Conservation (phyloP, 257 asterid species). For the Misopates orontium region DNA sequence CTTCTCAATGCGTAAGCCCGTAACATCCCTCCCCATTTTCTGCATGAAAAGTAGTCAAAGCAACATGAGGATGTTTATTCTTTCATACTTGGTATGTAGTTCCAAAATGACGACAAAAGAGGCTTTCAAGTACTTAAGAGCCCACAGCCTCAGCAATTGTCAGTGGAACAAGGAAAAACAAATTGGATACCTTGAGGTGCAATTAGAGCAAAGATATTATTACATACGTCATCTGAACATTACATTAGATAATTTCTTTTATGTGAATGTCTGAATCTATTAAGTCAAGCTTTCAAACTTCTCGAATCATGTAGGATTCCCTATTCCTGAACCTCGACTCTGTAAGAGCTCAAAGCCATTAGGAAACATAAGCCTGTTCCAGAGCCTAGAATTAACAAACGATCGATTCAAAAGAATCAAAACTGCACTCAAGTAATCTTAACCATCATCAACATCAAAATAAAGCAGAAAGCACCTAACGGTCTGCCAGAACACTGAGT, state of each 20-base stretch:
- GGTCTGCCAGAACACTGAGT: not conserved
- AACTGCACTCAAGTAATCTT: not conserved
- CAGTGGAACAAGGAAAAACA: too few species aligned
- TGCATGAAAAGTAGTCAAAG: constrained; percentile 26
- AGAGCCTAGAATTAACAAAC: not conserved
- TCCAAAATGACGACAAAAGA: not conserved
- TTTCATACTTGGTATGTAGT: not conserved
- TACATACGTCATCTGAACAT: too few species aligned
- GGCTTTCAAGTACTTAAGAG: not conserved
- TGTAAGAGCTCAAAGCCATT: too few species aligned
- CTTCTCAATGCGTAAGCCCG: constrained; percentile 49
- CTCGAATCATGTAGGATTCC: not conserved
- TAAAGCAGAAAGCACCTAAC: not conserved
- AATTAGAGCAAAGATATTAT: too few species aligned
- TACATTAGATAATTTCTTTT: too few species aligned
- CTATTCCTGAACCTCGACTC: not conserved
- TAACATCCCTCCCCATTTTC: constrained; percentile 59
- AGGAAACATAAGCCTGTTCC: not conserved
- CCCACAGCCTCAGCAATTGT: not conserved
- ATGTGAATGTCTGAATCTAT: too few species aligned
- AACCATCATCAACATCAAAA: not conserved
- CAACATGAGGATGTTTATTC: constrained; percentile 6
- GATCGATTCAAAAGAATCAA: not conserved
- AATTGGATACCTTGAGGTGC: not conserved
- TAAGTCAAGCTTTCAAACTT: not conserved